Conservation (phyloP, 192 early-diverging fungal species). For the Backusella australiensis region DNA sequence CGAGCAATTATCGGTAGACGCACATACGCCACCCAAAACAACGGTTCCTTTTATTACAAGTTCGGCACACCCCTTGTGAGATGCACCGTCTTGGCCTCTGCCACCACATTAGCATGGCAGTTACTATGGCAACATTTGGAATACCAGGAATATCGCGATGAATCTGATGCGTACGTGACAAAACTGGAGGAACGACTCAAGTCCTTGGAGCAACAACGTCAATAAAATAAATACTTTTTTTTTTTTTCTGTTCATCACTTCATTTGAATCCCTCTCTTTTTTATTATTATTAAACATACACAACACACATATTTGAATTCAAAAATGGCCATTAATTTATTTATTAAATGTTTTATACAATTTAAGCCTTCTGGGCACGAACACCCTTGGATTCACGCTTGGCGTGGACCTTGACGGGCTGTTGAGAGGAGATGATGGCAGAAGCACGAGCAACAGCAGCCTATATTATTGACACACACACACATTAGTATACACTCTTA, state of each 20-base stretch:
- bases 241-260: not conserved
- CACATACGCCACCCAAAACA: not conserved
- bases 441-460: slow-evolving; percentile 73
- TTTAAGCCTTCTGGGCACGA: slow-evolving; percentile 48
- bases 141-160: slow-evolving; percentile 35
- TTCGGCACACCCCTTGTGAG: slow-evolving; percentile 35
- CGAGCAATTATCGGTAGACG: not conserved
- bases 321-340: not conserved
- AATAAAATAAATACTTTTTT: not conserved
- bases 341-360: slow-evolving; percentile 6
- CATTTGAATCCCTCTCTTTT: no score
- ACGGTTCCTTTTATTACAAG: slow-evolving; percentile 29
- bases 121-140: slow-evolving; percentile 29
- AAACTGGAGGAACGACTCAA: slow-evolving; percentile 28
- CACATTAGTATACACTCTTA: not conserved
- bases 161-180: slow-evolving; percentile 15
- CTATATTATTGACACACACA: slow-evolving; percentile 38
- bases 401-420: slow-evolving; percentile 55
- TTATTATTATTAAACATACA: not conserved
- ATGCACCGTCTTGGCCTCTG: slow-evolving; percentile 30
- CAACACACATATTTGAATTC: not conserved
- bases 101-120: slow-evolving; percentile 27
- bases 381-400: slow-evolving; percentile 59
- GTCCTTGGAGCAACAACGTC: slow-evolving; percentile 5
- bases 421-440: slow-evolving; percentile 63